These are phyloP conservation scores for Eutrema heterophyllum DNA, from an alignment of 345 rosid species.

Conservation along the genomic window DNA sequence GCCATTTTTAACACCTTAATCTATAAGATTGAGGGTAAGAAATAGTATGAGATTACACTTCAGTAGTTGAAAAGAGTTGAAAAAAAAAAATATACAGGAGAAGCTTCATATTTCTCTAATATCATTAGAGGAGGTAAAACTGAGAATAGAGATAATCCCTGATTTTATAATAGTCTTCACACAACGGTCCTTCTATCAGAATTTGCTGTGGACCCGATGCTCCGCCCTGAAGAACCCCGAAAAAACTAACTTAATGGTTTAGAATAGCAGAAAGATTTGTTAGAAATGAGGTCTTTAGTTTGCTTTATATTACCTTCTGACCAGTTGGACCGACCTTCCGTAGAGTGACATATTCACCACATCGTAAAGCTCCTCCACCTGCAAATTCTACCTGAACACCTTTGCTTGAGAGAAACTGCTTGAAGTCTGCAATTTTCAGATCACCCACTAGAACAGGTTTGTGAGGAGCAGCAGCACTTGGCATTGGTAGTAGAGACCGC, in stretches of 20 bases:
- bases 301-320: constrained; percentile 64
- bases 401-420: constrained; percentile 78
- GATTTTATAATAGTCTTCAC: constrained; percentile 89
- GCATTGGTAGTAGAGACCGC: constrained; percentile 61
- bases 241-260: no score
- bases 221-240: constrained; percentile 65
- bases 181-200: constrained; percentile 84
- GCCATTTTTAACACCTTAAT: no score
- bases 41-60: no score
- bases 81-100: background rate
- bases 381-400: constrained; percentile 98
- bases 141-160: constrained; percentile 84
- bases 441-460: constrained; percentile 92
- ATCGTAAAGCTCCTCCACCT: constrained; percentile 87
- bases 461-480: constrained; percentile 60
- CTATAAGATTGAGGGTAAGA: no score
- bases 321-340: constrained; percentile 80
- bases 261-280: background rate
- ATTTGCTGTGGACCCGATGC: constrained; percentile 89
- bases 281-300: background rate
- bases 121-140: constrained; percentile 66
- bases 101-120: background rate
- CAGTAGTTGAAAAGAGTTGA: no score
- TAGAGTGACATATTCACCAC: constrained; percentile 83
- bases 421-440: constrained; percentile 87